These are phyloP conservation scores for Vanrija sp. DNA, from an alignment of 1,284 basidiomycete genomes.

Conservation along the genomic window DNA sequence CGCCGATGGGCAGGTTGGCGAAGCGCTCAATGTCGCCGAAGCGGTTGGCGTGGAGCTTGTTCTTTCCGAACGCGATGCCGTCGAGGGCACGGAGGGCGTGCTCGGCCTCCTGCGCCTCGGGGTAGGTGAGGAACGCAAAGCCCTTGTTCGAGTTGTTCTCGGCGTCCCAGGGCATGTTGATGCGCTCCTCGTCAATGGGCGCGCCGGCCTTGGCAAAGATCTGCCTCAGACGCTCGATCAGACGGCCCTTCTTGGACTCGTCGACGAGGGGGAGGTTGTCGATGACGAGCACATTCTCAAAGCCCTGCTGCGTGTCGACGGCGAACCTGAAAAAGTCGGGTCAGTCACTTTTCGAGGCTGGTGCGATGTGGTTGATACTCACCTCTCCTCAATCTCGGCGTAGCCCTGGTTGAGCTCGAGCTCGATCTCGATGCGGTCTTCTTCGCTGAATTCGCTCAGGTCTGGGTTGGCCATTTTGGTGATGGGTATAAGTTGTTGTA, in stretches of 20 bases:
- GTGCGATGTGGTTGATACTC: constrained; percentile 56
- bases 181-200: constrained; percentile 67
- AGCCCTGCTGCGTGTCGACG: constrained; percentile 70
- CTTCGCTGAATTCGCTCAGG: constrained; percentile 29
- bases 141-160: constrained; percentile 76
- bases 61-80: constrained; percentile 83
- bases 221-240: constrained; percentile 73
- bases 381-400: constrained; percentile 92
- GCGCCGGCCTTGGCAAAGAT: constrained; percentile 77
- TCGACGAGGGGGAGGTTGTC: constrained; percentile 86
- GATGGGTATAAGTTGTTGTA: background rate
- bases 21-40: constrained; percentile 92
- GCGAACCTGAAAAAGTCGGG: constrained; percentile 58
- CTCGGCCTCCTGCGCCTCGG: constrained; percentile 72
- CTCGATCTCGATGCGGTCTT: constrained; percentile 72
- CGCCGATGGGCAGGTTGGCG: constrained; percentile 74
- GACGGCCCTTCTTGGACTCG: constrained; percentile 69
- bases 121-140: constrained; percentile 86
- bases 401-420: constrained; percentile 54
- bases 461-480: constrained; percentile 9
- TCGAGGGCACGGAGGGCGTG: constrained; percentile 76
- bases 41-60: constrained; percentile 83
- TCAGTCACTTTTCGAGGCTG: too few species aligned
- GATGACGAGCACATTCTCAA: constrained; percentile 81
- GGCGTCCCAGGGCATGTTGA: constrained; percentile 82